A percentile compares a stretch with the other conserved stretches of the same genome.
phyloP scores from a whole-genome alignment of 352 stramenopile genomes.

The Phytophthora europaea region DNA sequence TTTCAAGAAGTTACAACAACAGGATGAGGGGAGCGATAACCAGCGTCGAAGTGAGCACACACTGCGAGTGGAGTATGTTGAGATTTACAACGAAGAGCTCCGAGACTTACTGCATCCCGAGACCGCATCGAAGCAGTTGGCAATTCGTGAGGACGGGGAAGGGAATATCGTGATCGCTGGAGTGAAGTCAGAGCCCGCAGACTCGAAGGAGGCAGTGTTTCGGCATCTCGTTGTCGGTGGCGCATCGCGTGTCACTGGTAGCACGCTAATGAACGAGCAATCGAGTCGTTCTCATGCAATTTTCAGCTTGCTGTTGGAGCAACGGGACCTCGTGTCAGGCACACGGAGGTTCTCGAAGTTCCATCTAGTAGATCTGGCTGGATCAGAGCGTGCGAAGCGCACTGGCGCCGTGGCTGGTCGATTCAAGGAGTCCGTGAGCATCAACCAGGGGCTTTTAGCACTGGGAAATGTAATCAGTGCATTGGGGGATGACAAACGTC shows the following conservation, averaged over 20 bases:
- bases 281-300: slow-evolving; percentile 93
- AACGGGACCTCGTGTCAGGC: slow-evolving; percentile 52
- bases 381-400: slow-evolving; percentile 94
- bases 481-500: slow-evolving; percentile 92
- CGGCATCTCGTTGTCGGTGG: slow-evolving; percentile 83
- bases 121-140: slow-evolving; percentile 80
- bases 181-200: slow-evolving; percentile 84
- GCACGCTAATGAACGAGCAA: slow-evolving; percentile 93
- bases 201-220: slow-evolving; percentile 85
- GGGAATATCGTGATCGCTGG: slow-evolving; percentile 86
- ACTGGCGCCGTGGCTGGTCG: slow-evolving; percentile 89
- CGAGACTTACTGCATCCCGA: slow-evolving; percentile 94
- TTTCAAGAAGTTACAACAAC: slow-evolving; percentile 68
- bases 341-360: slow-evolving; percentile 90
- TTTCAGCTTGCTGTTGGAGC: slow-evolving; percentile 90
- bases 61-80: slow-evolving; percentile 96
- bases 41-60: slow-evolving; percentile 69
- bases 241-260: slow-evolving; percentile 82
- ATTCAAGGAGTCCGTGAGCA: slow-evolving; percentile 96
- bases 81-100: slow-evolving; percentile 99
- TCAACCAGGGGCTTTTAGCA: slow-evolving; percentile 96
- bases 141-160: slow-evolving; percentile 82
- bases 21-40: slow-evolving; percentile 45
- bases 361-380: slow-evolving; percentile 96
- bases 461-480: slow-evolving; percentile 97